Conservation (phyloP, 1,284 basidiomycete species). For the Apiotrichum laibachii region DNA sequence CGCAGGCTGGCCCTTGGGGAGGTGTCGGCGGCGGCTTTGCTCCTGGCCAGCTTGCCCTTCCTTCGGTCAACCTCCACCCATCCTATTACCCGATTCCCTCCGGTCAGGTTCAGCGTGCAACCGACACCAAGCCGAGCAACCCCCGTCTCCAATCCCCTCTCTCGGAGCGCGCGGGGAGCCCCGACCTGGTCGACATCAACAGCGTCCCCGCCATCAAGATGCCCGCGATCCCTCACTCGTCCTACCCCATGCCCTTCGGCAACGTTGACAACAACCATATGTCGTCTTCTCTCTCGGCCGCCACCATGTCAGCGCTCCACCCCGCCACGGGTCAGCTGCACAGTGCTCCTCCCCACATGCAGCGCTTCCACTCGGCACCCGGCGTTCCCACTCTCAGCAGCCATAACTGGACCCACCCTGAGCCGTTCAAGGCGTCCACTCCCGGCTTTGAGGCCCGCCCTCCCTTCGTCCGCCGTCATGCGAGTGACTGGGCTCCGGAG, state of each 20-base stretch:
- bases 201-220: slow-evolving; percentile 31
- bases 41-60: slow-evolving; percentile 31
- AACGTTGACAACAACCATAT: slow-evolving; percentile 20
- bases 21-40: slow-evolving; percentile 31
- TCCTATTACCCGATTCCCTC: slow-evolving; percentile 17
- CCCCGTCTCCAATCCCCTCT: slow-evolving; percentile 14
- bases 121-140: not conserved
- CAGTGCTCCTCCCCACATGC: slow-evolving; percentile 39
- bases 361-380: slow-evolving; percentile 44
- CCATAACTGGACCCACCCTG: slow-evolving; percentile 23
- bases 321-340: slow-evolving; percentile 25
- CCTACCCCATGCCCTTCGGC: slow-evolving; percentile 25
- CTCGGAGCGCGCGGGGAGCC: slow-evolving; percentile 15
- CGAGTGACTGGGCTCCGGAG: slow-evolving; percentile 16
- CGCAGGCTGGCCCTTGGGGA: slow-evolving; percentile 10
- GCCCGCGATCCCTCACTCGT: slow-evolving; percentile 19
- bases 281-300: slow-evolving; percentile 9
- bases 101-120: slow-evolving; percentile 3
- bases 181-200: slow-evolving; percentile 34
- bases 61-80: slow-evolving; percentile 19
- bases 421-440: slow-evolving; percentile 17
- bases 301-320: slow-evolving; percentile 8
- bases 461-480: slow-evolving; percentile 14
- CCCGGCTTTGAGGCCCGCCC: slow-evolving; percentile 18
- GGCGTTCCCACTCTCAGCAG: slow-evolving; percentile 31